Conservation (phyloP, 495 filamentous ascomycete species). For the Aspergillus sclerotiicarbonarius region DNA sequence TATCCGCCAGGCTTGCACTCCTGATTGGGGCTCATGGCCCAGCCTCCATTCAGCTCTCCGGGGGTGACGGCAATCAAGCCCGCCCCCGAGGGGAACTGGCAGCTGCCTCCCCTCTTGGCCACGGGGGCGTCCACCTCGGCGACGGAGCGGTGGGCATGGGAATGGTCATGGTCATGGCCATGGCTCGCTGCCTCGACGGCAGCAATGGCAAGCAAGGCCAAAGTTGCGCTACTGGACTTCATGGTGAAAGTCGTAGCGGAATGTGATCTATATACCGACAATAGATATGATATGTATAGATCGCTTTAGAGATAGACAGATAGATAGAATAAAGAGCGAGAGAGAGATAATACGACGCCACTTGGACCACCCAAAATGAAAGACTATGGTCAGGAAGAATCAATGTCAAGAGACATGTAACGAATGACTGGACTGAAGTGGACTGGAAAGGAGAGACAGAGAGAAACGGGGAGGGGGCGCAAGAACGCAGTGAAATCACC, state of each 20-base stretch:
- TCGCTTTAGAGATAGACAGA: background rate
- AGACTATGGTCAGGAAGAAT: slow-evolving; percentile 17
- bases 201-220: slow-evolving; percentile 61
- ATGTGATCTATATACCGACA: background rate
- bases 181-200: slow-evolving; percentile 41
- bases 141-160: slow-evolving; percentile 25
- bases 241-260: slow-evolving; percentile 19
- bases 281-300: background rate
- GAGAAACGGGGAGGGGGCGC: slow-evolving; percentile 13
- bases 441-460: slow-evolving; percentile 19
- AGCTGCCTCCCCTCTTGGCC: slow-evolving; percentile 50
- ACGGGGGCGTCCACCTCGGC: slow-evolving; percentile 17
- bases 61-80: slow-evolving; percentile 70
- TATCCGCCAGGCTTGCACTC: slow-evolving; percentile 65
- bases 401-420: slow-evolving; percentile 6
- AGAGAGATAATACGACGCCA: background rate
- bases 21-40: slow-evolving; percentile 80
- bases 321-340: slow-evolving; percentile 1
- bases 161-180: slow-evolving; percentile 33
- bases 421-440: slow-evolving; percentile 25
- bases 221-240: slow-evolving; percentile 35
- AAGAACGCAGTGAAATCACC: slow-evolving; percentile 20
- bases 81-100: slow-evolving; percentile 64
- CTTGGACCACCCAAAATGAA: slow-evolving; percentile 9
- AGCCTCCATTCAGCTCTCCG: slow-evolving; percentile 64